A percentile compares a stretch with the other conserved stretches of the same genome.
These are phyloP conservation scores for Neurospora intermedia DNA, from an alignment of 495 filamentous ascomycete species.

Conservation along the genomic window DNA sequence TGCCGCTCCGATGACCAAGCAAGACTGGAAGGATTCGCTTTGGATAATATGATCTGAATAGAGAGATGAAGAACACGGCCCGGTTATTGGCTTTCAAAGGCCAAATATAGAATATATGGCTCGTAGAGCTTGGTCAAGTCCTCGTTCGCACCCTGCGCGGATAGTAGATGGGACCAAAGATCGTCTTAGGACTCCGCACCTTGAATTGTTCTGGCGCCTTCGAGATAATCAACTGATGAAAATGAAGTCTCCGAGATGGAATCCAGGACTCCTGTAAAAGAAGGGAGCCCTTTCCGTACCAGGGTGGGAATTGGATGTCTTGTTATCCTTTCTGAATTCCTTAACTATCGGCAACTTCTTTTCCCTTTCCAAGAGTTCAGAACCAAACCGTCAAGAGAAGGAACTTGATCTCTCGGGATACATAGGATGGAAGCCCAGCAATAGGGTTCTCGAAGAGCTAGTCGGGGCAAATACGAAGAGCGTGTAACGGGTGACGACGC, in stretches of 20 bases:
- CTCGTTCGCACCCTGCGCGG: neutral
- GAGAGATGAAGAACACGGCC: neutral
- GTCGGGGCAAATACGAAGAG: slow-evolving; percentile 11
- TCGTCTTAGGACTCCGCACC: neutral
- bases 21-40: neutral
- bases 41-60: neutral
- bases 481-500: slow-evolving; percentile 22
- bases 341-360: neutral
- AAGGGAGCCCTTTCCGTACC: neutral
- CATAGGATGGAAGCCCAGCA: neutral
- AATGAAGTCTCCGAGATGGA: neutral
- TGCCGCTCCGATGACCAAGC: neutral
- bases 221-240: neutral
- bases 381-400: neutral
- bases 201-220: neutral
- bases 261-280: neutral
- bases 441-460: neutral
- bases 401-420: neutral
- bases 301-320: neutral
- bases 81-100: neutral
- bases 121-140: neutral
- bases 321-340: neutral
- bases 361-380: neutral
- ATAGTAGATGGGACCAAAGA: neutral
- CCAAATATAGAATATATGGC: neutral